These are phyloP conservation scores for Saturnispora serradocipensis DNA, from an alignment of 805 yeast genomes.

Conservation along the genomic window DNA sequence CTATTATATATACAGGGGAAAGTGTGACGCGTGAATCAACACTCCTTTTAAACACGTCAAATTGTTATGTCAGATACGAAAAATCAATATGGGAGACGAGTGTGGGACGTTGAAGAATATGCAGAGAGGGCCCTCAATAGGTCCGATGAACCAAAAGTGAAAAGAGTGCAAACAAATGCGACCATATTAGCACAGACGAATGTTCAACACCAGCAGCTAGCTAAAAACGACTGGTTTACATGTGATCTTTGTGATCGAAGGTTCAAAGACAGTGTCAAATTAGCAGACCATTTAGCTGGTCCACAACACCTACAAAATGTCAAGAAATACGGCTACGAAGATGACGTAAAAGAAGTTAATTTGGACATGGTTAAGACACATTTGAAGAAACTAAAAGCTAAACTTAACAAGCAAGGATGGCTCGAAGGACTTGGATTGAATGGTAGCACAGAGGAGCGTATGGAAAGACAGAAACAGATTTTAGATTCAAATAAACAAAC, in stretches of 20 bases:
- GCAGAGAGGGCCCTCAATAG: conserved; percentile 36
- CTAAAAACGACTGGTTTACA: conserved; percentile 56
- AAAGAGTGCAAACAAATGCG: conserved; percentile 5
- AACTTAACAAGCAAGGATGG: conserved; percentile 4
- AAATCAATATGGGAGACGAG: conserved; percentile 44
- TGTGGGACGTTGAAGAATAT: conserved; percentile 67
- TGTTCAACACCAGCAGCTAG: neutral
- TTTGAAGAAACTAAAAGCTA: conserved; percentile 3
- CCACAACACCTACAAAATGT: conserved; percentile 50
- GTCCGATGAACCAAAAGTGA: conserved; percentile 1
- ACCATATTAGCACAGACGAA: neutral
- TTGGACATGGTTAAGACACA: conserved; percentile 37
- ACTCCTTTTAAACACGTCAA: neutral
- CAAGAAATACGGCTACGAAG: conserved; percentile 20
- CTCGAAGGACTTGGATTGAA: conserved; percentile 5
- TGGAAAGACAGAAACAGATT: conserved; percentile 2
- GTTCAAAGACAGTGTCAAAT: conserved; percentile 73
- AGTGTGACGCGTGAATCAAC: neutral
- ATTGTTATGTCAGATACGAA: neutral
- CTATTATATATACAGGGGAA: neutral
- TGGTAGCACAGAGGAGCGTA: neutral
- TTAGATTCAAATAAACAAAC: neutral
- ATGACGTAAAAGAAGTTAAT: conserved; percentile 32
- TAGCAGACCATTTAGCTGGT: conserved; percentile 76
- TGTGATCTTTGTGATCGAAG: conserved; percentile 76